Evolutionary conservation across 495 filamentous ascomycete genomes (phyloP).

Genomic region (Hypoxylon fuscum): DNA sequence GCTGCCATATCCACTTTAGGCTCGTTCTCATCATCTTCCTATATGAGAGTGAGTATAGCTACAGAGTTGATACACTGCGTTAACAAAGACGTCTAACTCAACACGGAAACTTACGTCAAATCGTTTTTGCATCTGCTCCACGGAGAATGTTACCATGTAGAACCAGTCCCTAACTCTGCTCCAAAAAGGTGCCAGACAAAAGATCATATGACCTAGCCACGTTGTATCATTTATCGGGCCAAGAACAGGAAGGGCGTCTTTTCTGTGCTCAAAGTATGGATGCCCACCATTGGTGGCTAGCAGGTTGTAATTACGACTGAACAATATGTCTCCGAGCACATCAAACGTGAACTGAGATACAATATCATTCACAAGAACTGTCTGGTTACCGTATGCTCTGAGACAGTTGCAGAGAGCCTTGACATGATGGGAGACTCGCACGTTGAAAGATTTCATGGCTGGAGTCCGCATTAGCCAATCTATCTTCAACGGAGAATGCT

Average conservation of each 20-base stretch:
- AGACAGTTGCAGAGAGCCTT: slow-evolving; percentile 14
- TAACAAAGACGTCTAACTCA: background rate
- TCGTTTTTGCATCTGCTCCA: slow-evolving; percentile 18
- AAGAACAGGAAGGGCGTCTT: slow-evolving; percentile 23
- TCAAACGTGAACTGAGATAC: slow-evolving; percentile 17
- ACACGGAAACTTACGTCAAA: slow-evolving; percentile 7
- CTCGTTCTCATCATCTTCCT: slow-evolving; percentile 14
- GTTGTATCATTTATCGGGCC: slow-evolving; percentile 28
- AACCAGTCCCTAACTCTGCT: slow-evolving; percentile 23
- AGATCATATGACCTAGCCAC: slow-evolving; percentile 28
- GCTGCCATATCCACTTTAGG: slow-evolving; percentile 28
- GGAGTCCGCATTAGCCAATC: background rate
- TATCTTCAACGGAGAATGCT: too few relatives aligned
- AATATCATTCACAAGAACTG: slow-evolving; percentile 20
- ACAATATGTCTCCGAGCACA: slow-evolving; percentile 7
- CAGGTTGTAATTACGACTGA: slow-evolving; percentile 1
- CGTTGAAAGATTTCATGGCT: slow-evolving; percentile 30
- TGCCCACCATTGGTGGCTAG: background rate
- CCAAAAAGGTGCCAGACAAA: slow-evolving; percentile 20
- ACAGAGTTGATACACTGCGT: background rate
- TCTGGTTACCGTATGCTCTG: background rate
- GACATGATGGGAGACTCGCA: slow-evolving; percentile 11
- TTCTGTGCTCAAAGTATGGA: slow-evolving; percentile 13
- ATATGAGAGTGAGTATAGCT: slow-evolving; percentile 1
- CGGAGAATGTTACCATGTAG: slow-evolving; percentile 29